Conservation (phyloP, 1,139 yeast genomes). For the Yamadazyma friedrichii region DNA sequence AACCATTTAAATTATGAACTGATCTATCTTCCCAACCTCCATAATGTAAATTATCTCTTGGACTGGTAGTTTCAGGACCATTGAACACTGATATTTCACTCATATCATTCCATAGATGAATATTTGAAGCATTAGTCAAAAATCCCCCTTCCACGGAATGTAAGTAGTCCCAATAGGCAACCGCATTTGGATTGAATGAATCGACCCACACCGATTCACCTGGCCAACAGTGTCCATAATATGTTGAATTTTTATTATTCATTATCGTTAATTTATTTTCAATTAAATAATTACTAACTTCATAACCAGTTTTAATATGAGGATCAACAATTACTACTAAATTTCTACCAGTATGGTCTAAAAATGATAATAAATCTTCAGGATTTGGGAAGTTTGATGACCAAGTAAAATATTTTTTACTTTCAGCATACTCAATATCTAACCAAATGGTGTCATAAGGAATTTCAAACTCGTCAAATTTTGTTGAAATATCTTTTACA, state of each 20-base stretch:
- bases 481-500: conserved; percentile 63
- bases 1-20: conserved; percentile 81
- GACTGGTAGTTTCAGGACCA: conserved; percentile 92
- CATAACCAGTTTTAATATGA: conserved; percentile 73
- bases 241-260: conserved; percentile 43
- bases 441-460: conserved; percentile 96
- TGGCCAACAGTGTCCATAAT: conserved; percentile 96
- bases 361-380: conserved; percentile 55
- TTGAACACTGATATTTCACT: conserved; percentile 93
- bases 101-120: conserved; percentile 97
- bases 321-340: conserved; percentile 89
- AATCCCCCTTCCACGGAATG: conserved; percentile 33
- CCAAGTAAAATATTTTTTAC: conserved; percentile 92
- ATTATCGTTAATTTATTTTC: conserved; percentile 37
- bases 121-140: conserved; percentile 54
- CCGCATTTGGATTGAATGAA: conserved; percentile 65
- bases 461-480: conserved; percentile 70
- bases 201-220: conserved; percentile 96
- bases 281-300: conserved; percentile 54
- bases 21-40: conserved; percentile 91
- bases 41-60: conserved; percentile 73
- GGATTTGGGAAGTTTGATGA: conserved; percentile 77
- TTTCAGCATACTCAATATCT: conserved; percentile 87
- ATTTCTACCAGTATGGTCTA: conserved; percentile 75
- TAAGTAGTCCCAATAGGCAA: conserved; percentile 54